Conservation (phyloP, 2,329 filamentous ascomycete species). For the Sporothrix dimorphospora region DNA sequence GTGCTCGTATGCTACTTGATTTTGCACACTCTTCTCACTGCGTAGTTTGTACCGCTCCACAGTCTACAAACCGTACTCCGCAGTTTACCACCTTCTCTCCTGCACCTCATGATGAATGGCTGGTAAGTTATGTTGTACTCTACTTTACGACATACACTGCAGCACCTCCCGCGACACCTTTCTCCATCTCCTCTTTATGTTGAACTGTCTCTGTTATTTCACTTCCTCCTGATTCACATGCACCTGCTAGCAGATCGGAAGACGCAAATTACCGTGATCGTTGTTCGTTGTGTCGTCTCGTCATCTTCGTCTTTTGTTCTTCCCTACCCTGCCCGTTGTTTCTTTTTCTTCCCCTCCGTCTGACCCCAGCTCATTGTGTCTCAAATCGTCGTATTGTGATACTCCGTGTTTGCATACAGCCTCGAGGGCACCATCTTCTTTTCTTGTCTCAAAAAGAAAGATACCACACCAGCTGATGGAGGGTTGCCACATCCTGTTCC, state of each 20-base stretch:
- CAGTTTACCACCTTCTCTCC: neutral
- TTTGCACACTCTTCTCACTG: neutral
- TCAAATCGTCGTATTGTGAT: conserved; percentile 20
- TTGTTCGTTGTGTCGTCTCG: neutral
- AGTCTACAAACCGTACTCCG: neutral
- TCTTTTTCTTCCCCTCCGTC: neutral
- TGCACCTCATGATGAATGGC: neutral
- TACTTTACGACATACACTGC: neutral
- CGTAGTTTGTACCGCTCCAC: neutral
- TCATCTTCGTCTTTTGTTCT: neutral
- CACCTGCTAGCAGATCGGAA: conserved; percentile 25
- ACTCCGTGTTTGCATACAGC: conserved; percentile 12
- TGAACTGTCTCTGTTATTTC: neutral
- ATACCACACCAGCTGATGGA: neutral
- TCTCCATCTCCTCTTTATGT: neutral
- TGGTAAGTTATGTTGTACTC: neutral
- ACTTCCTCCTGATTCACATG: conserved; percentile 21
- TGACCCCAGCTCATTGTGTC: conserved; percentile 4
- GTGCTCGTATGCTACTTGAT: neutral
- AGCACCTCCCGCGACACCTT: neutral
- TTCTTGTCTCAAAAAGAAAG: neutral
- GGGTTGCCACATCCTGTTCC: neutral
- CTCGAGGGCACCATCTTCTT: too few species aligned
- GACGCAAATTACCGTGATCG: conserved; percentile 7
- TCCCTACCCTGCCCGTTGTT: neutral